These are phyloP conservation scores for Ophiostoma sp. DNA, from an alignment of 2,329 filamentous ascomycete species.

Conservation along the genomic window DNA sequence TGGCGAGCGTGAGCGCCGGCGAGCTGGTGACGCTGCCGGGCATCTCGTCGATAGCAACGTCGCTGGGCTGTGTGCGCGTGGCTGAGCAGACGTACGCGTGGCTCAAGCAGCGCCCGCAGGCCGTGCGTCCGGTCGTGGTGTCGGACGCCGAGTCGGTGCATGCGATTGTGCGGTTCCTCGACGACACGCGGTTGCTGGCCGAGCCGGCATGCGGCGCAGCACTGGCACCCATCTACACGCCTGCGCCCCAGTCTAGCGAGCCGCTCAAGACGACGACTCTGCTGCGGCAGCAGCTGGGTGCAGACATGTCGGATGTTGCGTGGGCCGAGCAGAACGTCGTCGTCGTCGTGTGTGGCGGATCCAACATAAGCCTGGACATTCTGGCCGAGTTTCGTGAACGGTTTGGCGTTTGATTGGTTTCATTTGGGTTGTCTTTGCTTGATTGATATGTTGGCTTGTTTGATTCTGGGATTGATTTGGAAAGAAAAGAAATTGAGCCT, in stretches of 20 bases:
- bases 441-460: not conserved
- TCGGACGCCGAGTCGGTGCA: conserved; percentile 73
- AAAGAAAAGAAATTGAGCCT: too few relatives aligned
- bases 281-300: conserved; percentile 56
- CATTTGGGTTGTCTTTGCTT: not conserved
- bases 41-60: conserved; percentile 68
- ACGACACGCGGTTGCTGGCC: conserved; percentile 76
- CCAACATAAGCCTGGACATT: conserved; percentile 58
- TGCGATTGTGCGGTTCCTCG: conserved; percentile 69
- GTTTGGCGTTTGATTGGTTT: conserved; percentile 36
- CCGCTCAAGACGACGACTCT: conserved; percentile 2
- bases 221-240: conserved; percentile 61
- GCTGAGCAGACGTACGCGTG: conserved; percentile 55
- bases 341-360: conserved; percentile 78
- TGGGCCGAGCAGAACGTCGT: conserved; percentile 68
- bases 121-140: conserved; percentile 55
- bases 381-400: conserved; percentile 53
- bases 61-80: conserved; percentile 63
- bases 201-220: conserved; percentile 83
- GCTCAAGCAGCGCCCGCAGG: conserved; percentile 42
- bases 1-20: conserved; percentile 49
- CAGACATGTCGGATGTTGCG: conserved; percentile 49
- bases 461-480: not conserved
- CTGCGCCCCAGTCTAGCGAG: not conserved
- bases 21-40: conserved; percentile 56